Percentiles rank a stretch among this genome's conserved stretches.
phyloP scores from a whole-genome alignment of 495 filamentous ascomycete genomes.

The Hypomontagnella monticulosa region DNA sequence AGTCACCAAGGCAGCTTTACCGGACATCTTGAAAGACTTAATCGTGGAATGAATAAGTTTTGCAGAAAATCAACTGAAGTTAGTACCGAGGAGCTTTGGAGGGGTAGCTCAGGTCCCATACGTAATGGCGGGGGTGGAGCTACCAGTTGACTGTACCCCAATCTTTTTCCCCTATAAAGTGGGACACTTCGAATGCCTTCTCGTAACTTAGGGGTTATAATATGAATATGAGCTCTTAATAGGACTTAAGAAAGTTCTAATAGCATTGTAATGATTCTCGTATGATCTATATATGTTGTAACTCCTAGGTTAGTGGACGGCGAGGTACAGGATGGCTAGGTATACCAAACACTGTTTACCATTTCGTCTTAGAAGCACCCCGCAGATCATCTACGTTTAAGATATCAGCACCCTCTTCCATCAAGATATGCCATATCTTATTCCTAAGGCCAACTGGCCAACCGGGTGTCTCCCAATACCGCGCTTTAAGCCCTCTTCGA shows the following conservation, averaged over 20 bases:
- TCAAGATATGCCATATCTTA: slow-evolving; percentile 76
- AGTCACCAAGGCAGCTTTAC: slow-evolving; percentile 75
- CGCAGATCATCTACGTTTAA: slow-evolving; percentile 82
- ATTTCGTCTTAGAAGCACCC: slow-evolving; percentile 46
- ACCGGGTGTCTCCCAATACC: slow-evolving; percentile 82
- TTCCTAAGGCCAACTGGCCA: slow-evolving; percentile 82
- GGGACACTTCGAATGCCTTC: not conserved
- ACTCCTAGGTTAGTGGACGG: no score
- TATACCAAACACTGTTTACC: slow-evolving; percentile 35
- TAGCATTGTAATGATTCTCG: no score
- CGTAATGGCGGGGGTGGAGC: slow-evolving; percentile 33
- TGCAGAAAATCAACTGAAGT: not conserved
- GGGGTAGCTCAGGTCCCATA: slow-evolving; percentile 3
- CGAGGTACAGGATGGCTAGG: no score
- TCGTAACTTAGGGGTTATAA: not conserved
- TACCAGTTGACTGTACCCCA: no score
- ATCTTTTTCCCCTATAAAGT: slow-evolving; percentile 1
- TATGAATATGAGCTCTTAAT: no score
- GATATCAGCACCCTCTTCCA: slow-evolving; percentile 74
- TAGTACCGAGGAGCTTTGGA: slow-evolving; percentile 8
- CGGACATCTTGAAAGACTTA: slow-evolving; percentile 36
- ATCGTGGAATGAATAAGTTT: not conserved
- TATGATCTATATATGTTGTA: no score
- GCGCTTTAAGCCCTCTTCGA: slow-evolving; percentile 70
- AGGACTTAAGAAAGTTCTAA: no score